These are phyloP conservation scores for Skeletonema tropicum DNA, from an alignment of 108 stramenopile genomes.

Conservation along the genomic window DNA sequence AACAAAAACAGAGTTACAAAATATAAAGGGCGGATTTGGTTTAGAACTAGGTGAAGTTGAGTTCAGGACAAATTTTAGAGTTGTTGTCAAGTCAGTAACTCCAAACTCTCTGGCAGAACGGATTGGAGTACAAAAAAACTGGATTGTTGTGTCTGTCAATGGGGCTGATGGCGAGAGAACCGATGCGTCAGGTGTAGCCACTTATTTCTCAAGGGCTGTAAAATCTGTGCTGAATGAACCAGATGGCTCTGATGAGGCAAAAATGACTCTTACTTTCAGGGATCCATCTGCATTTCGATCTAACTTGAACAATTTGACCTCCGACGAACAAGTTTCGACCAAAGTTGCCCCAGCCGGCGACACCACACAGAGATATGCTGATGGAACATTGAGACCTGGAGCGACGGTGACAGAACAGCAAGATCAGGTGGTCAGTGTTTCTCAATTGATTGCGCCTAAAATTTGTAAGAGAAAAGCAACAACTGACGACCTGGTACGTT, in stretches of 20 bases:
- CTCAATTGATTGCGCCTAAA: constrained; percentile 78
- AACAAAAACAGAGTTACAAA: constrained; percentile 52
- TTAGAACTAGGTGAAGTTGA: constrained; percentile 73
- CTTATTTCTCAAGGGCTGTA: constrained; percentile 61
- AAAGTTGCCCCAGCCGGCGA: constrained; percentile 83
- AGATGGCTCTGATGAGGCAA: constrained; percentile 9
- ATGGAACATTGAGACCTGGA: constrained; percentile 61
- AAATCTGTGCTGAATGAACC: constrained; percentile 24
- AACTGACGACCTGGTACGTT: constrained; percentile 61
- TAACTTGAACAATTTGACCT: constrained; percentile 45
- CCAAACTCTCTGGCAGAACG: constrained; percentile 65
- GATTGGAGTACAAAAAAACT: constrained; percentile 67
- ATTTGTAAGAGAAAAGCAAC: constrained; percentile 69
- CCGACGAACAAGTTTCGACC: constrained; percentile 48
- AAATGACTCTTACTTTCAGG: constrained; percentile 64
- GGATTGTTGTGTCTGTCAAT: constrained; percentile 71
- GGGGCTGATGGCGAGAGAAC: constrained; percentile 60
- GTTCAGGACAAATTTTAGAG: constrained; percentile 77
- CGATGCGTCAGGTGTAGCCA: constrained; percentile 73
- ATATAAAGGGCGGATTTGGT: constrained; percentile 61
- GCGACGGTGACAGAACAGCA: constrained; percentile 51
- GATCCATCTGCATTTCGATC: constrained; percentile 67
- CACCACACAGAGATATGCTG: constrained; percentile 70
- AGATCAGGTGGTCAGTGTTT: constrained; percentile 74
- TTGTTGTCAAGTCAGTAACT: constrained; percentile 74